Evolutionary conservation across 2,329 filamentous ascomycete genomes (phyloP).

Genomic region (Sclerotinia nivalis): DNA sequence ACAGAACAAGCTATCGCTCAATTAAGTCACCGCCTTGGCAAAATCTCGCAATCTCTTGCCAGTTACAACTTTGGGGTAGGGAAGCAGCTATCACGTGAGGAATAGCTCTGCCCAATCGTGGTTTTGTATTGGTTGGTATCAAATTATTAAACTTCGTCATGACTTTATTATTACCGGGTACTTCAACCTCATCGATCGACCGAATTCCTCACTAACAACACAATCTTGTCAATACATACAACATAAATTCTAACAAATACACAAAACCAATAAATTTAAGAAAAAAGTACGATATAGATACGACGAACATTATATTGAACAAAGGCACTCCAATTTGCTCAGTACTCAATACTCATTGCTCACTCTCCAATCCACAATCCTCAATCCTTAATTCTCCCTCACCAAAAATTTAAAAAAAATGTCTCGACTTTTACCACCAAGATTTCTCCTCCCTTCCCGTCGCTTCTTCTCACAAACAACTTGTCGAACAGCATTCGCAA

Average conservation of each 20-base stretch:
- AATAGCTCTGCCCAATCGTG: too few relatives aligned
- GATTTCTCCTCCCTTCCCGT: conserved; percentile 35
- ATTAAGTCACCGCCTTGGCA: conserved; percentile 11
- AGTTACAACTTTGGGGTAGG: not conserved
- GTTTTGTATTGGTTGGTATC: too few relatives aligned
- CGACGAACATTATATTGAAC: too few relatives aligned
- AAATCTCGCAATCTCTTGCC: conserved; percentile 29
- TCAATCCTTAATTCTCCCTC: too few relatives aligned
- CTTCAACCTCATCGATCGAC: too few relatives aligned
- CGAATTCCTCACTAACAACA: not conserved
- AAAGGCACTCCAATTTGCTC: not conserved
- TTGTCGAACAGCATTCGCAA: conserved; percentile 45
- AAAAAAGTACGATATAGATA: too few relatives aligned
- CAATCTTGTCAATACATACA: not conserved
- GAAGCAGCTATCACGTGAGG: too few relatives aligned
- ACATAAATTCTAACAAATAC: not conserved
- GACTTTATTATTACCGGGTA: not conserved
- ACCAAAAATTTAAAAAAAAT: conserved; percentile 26
- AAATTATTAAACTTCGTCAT: conserved; percentile 10
- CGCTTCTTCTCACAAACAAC: conserved; percentile 37
- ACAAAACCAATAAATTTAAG: not conserved
- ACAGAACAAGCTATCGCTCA: not conserved
- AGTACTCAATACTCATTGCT: not conserved
- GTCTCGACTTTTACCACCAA: conserved; percentile 36
- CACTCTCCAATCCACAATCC: too few relatives aligned